These are phyloP conservation scores for Cercis canadensis DNA, from an alignment of 306 rosid species.

Conservation along the genomic window DNA sequence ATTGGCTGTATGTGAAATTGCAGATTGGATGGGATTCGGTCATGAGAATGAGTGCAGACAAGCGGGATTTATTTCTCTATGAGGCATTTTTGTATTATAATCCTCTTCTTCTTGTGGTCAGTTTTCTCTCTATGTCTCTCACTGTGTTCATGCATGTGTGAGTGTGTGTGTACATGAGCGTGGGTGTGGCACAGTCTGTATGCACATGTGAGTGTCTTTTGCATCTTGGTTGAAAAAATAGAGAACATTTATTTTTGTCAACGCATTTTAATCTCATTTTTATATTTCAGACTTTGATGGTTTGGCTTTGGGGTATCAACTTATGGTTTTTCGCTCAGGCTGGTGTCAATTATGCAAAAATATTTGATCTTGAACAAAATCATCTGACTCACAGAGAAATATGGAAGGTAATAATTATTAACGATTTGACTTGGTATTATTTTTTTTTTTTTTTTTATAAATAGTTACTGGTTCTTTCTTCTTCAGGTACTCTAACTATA, in stretches of 20 bases:
- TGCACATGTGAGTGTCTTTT: slow-evolving; percentile 27
- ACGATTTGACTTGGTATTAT: slow-evolving; percentile 27
- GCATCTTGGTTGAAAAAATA: slow-evolving; percentile 3
- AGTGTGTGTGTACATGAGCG: background rate
- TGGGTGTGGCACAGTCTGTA: background rate
- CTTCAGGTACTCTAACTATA: slow-evolving; percentile 28
- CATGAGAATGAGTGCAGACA: slow-evolving; percentile 96
- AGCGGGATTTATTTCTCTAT: slow-evolving; percentile 84
- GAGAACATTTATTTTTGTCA: no score
- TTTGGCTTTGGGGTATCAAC: slow-evolving; percentile 99
- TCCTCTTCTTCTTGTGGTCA: slow-evolving; percentile 93
- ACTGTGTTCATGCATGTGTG: background rate
- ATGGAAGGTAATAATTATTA: slow-evolving; percentile 77
- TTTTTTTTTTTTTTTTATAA: background rate
- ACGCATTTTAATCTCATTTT: slow-evolving; percentile 35
- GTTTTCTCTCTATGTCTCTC: slow-evolving; percentile 40
- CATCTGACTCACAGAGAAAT: slow-evolving; percentile 88
- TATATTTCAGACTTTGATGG: slow-evolving; percentile 79
- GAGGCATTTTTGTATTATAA: slow-evolving; percentile 99
- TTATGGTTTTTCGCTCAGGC: slow-evolving; percentile 82
- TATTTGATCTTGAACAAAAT: slow-evolving; percentile 90
- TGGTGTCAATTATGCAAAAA: slow-evolving; percentile 72
- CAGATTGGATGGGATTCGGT: slow-evolving; percentile 99
- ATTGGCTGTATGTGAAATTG: slow-evolving; percentile 36
- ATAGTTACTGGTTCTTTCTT: slow-evolving; percentile 3